A percentile compares a stretch with the other conserved stretches of the same genome.
These are phyloP conservation scores for Solanum tarapatanum DNA, from an alignment of 257 asterid species.

Conservation along the genomic window DNA sequence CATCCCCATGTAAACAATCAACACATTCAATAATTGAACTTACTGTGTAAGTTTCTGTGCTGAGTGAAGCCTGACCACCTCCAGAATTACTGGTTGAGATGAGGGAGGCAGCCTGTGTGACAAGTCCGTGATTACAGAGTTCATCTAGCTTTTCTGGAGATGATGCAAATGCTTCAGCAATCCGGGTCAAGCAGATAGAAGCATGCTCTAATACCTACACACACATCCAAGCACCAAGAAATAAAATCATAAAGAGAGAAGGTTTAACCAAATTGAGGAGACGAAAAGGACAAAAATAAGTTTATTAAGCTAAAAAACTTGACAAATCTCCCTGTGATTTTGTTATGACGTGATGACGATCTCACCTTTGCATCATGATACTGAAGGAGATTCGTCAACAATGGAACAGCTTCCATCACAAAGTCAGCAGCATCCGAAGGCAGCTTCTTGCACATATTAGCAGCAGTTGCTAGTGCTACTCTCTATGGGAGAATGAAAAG, in stretches of 20 bases:
- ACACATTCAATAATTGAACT: not conserved
- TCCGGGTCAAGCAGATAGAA: constrained; percentile 90
- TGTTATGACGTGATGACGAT: not conserved
- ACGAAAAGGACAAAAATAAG: not conserved
- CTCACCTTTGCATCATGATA: constrained; percentile 94
- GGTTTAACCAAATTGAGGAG: not conserved
- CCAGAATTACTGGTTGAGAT: constrained; percentile 78
- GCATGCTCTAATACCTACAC: constrained; percentile 85
- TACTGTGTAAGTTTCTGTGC: constrained; percentile 90
- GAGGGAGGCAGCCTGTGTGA: constrained; percentile 81
- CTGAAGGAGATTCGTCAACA: constrained; percentile 92
- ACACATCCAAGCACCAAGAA: constrained; percentile 1
- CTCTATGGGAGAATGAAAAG: constrained; percentile 33
- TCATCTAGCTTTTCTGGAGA: constrained; percentile 89
- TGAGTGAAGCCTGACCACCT: constrained; percentile 87
- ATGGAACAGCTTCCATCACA: constrained; percentile 98
- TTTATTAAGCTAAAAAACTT: not conserved
- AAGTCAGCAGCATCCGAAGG: constrained; percentile 97
- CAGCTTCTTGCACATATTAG: constrained; percentile 96
- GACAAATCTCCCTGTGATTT: not conserved
- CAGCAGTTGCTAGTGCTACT: constrained; percentile 92
- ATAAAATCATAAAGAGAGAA: not conserved
- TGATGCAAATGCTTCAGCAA: constrained; percentile 94
- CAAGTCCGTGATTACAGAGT: constrained; percentile 91
- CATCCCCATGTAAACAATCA: not conserved